A percentile compares a stretch with the other conserved stretches of the same genome.
phyloP scores from a whole-genome alignment of 441 rosid genomes.

The Theobroma grandiflorum region DNA sequence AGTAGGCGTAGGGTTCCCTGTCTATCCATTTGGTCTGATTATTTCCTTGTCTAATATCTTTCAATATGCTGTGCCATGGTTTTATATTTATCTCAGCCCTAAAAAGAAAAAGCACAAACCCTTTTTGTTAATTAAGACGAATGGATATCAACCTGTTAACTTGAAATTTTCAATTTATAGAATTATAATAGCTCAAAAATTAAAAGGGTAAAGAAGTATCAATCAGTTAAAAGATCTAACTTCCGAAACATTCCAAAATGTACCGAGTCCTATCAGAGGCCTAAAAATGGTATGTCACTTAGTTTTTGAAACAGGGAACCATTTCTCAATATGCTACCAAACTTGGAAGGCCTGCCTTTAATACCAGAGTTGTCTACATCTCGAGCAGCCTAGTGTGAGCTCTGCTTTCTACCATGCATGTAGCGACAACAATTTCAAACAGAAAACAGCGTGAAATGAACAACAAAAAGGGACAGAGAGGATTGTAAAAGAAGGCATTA shows the following conservation, averaged over 20 bases:
- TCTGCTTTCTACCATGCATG: not conserved
- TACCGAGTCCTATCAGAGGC: not conserved
- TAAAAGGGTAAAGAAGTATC: not conserved
- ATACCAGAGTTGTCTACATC: not conserved
- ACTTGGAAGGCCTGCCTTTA: not conserved
- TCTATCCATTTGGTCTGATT: slow-evolving; percentile 59
- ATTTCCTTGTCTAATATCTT: slow-evolving; percentile 68
- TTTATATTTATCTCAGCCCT: slow-evolving; percentile 89
- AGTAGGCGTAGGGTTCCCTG: slow-evolving; percentile 77
- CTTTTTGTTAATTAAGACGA: not conserved
- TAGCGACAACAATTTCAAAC: not conserved
- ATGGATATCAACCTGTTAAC: not conserved
- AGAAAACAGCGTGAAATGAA: not conserved
- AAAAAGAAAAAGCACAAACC: slow-evolving; percentile 10
- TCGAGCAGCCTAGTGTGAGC: not conserved
- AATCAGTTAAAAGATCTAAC: not conserved
- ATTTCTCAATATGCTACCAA: not conserved
- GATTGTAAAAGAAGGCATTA: slow-evolving; percentile 23
- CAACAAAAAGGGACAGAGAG: not conserved
- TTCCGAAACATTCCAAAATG: not conserved
- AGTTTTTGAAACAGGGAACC: not conserved
- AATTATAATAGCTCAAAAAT: not conserved
- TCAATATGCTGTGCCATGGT: slow-evolving; percentile 66
- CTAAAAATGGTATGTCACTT: not conserved
- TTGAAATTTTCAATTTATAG: not conserved